Evolutionary conservation across 225 moss, liverwort and hornwort species (phyloP).

Genomic region (Pseudisothecium myosuroides): DNA sequence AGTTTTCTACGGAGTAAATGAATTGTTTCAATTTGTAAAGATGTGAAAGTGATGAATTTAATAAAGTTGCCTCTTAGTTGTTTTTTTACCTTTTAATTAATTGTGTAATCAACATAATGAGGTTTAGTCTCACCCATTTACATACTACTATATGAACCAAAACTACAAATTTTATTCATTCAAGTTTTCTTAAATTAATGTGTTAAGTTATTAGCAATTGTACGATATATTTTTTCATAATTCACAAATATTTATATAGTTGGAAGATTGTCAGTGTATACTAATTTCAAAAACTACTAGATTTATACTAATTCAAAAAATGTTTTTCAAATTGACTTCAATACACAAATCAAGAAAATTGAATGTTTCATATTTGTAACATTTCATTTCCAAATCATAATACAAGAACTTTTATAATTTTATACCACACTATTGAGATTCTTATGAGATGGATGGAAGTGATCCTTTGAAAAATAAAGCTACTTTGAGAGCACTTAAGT

Average conservation of each 20-base stretch:
- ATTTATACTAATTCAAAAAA: not conserved
- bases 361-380: not conserved
- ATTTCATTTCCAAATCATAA: not conserved
- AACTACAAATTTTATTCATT: not conserved
- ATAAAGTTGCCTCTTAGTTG: not conserved
- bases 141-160: not conserved
- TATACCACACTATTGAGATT: not conserved
- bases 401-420: not conserved
- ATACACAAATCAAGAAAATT: fast-evolving
- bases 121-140: not conserved
- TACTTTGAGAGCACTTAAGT: not conserved
- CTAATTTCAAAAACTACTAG: not conserved
- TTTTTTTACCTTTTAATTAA: not conserved
- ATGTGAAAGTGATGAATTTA: not conserved
- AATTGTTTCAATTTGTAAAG: not conserved
- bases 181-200: not conserved
- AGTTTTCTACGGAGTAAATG: not conserved
- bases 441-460: not conserved
- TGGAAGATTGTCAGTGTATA: not conserved
- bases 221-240: not conserved
- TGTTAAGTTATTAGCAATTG: not conserved
- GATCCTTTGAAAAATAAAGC: not conserved
- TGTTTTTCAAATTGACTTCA: not conserved
- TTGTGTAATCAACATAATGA: not conserved
- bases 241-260: not conserved